A percentile compares a stretch with the other conserved stretches of the same genome.
These are phyloP conservation scores for Leucaena leucocephala DNA, from an alignment of 306 rosid genomes.

Conservation along the genomic window DNA sequence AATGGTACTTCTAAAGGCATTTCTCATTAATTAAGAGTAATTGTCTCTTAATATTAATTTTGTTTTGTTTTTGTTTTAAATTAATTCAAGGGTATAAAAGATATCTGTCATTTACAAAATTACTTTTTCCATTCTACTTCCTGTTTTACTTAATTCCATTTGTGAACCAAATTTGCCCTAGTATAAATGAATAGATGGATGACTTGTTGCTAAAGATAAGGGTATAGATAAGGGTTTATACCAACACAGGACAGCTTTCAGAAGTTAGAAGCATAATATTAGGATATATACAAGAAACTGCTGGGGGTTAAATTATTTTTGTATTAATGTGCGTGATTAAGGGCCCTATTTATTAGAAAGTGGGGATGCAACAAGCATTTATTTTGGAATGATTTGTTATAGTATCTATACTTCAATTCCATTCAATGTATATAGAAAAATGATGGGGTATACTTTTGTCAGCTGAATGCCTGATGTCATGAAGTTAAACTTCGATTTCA, in stretches of 20 bases:
- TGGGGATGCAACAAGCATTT: not conserved
- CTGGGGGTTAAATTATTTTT: not conserved
- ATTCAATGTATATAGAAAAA: not conserved
- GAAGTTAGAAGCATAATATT: not conserved
- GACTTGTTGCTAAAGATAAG: not conserved
- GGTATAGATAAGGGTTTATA: not conserved
- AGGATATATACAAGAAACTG: not conserved
- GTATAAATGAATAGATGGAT: not conserved
- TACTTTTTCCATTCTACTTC: not conserved
- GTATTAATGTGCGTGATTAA: not conserved
- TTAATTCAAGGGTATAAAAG: not conserved
- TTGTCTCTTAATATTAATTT: not conserved
- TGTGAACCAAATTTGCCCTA: not conserved
- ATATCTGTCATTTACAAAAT: not conserved
- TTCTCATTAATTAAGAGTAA: not conserved
- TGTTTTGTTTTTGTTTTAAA: not conserved
- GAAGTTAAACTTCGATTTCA: not conserved
- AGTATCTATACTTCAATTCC: not conserved
- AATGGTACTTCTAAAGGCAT: not conserved
- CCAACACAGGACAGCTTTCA: not conserved
- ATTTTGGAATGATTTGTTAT: not conserved
- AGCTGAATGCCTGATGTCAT: not conserved
- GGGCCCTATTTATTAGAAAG: not conserved
- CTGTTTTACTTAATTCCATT: not conserved
- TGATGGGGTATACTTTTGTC: not conserved